phyloP scores from a whole-genome alignment of 345 rosid species.

The Garcia nutans region DNA sequence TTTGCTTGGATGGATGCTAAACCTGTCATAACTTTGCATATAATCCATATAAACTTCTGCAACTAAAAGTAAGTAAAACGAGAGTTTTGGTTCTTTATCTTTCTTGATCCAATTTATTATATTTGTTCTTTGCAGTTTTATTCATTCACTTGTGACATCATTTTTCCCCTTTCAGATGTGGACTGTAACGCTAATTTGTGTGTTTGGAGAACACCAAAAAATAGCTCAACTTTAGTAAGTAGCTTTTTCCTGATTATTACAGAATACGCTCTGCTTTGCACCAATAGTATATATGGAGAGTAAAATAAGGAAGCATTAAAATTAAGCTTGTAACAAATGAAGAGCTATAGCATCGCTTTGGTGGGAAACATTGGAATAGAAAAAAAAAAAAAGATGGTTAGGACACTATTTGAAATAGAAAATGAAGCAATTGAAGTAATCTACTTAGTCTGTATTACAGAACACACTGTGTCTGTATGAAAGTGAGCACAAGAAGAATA shows the following conservation, averaged over 20 bases:
- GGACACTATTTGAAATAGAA: not conserved
- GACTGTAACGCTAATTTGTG: not conserved
- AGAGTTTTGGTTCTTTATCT: not conserved
- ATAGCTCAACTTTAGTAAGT: not conserved
- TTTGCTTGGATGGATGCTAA: not conserved
- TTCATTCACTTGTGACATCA: not conserved
- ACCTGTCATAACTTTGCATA: not conserved
- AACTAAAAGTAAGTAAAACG: not conserved
- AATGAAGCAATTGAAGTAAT: constrained; percentile 1
- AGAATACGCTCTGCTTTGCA: not conserved
- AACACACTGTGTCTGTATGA: constrained; percentile 18
- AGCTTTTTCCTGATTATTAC: not conserved
- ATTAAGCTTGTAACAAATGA: not conserved
- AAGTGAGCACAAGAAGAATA: constrained; percentile 16
- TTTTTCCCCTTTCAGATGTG: not conserved
- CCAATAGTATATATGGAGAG: not conserved
- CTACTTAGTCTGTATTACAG: not conserved
- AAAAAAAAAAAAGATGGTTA: not conserved
- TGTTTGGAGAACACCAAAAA: not conserved
- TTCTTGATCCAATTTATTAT: not conserved
- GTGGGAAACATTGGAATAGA: not conserved
- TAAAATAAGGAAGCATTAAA: not conserved
- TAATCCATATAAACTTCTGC: not conserved
- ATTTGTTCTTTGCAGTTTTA: not conserved
- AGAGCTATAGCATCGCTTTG: not conserved